phyloP scores from a whole-genome alignment of 2,329 filamentous ascomycete genomes.

The Coniochaeta sp. region DNA sequence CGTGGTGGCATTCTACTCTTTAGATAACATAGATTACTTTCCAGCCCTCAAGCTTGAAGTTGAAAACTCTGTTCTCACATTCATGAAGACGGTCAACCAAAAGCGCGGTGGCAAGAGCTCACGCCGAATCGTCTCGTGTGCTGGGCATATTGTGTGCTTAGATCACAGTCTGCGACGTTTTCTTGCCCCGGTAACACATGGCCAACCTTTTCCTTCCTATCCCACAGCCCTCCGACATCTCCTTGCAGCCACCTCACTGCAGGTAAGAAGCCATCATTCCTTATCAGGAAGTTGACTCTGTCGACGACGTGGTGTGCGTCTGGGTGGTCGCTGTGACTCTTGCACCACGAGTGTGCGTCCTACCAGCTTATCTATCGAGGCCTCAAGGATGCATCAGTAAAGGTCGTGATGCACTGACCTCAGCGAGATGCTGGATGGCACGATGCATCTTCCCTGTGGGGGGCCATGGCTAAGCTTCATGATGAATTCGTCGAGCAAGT shows the following conservation, averaged over 20 bases:
- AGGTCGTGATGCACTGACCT: background rate
- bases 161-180: background rate
- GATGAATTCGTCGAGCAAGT: background rate
- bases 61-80: background rate
- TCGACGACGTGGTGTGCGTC: background rate
- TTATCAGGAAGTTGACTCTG: background rate
- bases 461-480: background rate
- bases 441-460: background rate
- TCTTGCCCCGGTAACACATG: background rate
- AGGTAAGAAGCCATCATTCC: background rate
- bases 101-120: background rate
- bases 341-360: background rate
- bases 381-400: background rate
- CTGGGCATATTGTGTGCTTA: background rate
- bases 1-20: background rate
- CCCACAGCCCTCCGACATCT: background rate
- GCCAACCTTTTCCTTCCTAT: background rate
- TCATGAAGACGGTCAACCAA: background rate
- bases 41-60: background rate
- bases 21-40: background rate
- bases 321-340: background rate
- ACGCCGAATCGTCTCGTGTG: background rate
- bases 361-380: background rate
- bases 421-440: background rate
- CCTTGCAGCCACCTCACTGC: background rate